These are phyloP conservation scores for Alternaria burnsii DNA, from an alignment of 2,329 filamentous ascomycete genomes.

Conservation along the genomic window DNA sequence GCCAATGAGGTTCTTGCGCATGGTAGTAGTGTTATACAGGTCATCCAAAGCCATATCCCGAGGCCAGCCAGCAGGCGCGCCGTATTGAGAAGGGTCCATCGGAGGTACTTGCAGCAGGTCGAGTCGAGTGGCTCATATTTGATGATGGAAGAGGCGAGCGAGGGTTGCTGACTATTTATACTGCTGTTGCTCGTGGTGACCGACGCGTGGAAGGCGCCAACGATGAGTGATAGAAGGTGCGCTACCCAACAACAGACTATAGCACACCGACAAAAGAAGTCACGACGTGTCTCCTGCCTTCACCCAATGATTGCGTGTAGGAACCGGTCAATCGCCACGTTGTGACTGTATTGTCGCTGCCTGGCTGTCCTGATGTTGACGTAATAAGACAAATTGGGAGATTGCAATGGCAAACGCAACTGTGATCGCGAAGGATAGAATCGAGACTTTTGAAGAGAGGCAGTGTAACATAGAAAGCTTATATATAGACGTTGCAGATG, in stretches of 20 bases:
- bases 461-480: neutral
- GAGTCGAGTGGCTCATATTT: conserved; percentile 2
- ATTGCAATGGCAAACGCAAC: neutral
- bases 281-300: conserved; percentile 7
- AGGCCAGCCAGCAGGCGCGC: conserved; percentile 5
- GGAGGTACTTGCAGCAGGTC: conserved; percentile 3
- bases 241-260: neutral
- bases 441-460: neutral
- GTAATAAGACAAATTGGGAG: conserved; percentile 6
- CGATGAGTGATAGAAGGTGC: conserved; percentile 10
- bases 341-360: neutral
- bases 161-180: conserved; percentile 13
- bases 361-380: neutral
- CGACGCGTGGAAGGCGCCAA: conserved; percentile 5
- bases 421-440: neutral
- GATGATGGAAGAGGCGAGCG: neutral
- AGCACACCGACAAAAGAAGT: neutral
- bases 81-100: conserved; percentile 11
- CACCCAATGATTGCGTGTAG: neutral
- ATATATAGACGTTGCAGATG: neutral
- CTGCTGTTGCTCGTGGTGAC: conserved; percentile 9
- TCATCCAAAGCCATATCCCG: conserved; percentile 9
- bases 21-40: neutral
- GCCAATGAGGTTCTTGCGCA: neutral
- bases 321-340: conserved; percentile 1